A percentile compares a stretch with the other conserved stretches of the same genome.
Conservation (phyloP, 139 green algal genomes). For the Pleodorina starrii region DNA sequence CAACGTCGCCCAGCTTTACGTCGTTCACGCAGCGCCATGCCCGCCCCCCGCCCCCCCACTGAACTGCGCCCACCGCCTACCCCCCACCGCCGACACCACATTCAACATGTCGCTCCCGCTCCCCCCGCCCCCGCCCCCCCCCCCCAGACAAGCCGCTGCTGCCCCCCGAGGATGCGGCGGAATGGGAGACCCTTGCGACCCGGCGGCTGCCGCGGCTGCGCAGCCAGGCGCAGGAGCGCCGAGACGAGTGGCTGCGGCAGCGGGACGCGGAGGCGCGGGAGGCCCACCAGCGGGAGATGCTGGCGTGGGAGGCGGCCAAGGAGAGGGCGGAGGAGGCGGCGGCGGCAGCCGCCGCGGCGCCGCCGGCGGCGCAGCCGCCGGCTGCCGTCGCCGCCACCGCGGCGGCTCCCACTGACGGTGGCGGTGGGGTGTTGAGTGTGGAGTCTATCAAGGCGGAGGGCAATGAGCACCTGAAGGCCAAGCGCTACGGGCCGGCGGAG, state of each 20-base stretch:
- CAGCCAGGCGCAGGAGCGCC: not conserved
- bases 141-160: constrained; percentile 19
- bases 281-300: constrained; percentile 2
- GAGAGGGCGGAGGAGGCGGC: constrained; percentile 1
- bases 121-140: too few relatives aligned
- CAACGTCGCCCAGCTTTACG: too few relatives aligned
- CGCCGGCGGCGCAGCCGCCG: not conserved
- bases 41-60: too few relatives aligned
- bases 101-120: too few relatives aligned
- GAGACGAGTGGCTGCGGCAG: not conserved
- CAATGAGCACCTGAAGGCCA: not conserved
- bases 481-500: constrained; percentile 3
- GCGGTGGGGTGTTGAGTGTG: not conserved
- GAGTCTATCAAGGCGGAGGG: constrained; percentile 20
- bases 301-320: constrained; percentile 28
- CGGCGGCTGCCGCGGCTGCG: not conserved
- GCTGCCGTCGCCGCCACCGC: not conserved
- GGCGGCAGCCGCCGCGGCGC: not conserved
- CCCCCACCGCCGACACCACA: too few relatives aligned
- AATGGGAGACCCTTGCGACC: not conserved
- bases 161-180: not conserved
- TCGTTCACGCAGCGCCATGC: too few relatives aligned
- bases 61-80: too few relatives aligned
- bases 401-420: not conserved
- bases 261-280: not conserved